A percentile compares a stretch with the other conserved stretches of the same genome.
These are phyloP conservation scores for Cunninghamia lanceolata DNA, from an alignment of 75 land plant genomes.

Conservation along the genomic window DNA sequence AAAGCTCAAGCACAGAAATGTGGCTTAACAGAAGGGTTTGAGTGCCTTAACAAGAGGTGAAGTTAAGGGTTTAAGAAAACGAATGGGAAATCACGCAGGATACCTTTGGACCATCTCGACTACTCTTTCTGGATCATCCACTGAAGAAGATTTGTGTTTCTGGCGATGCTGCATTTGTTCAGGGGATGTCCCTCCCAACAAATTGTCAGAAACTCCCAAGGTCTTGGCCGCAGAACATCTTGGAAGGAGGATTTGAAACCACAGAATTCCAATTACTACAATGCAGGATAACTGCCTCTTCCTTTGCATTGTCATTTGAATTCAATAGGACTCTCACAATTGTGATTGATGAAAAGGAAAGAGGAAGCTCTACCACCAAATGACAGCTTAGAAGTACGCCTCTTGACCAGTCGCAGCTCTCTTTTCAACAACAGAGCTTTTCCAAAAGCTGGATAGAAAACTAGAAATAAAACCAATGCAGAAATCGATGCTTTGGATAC, in stretches of 20 bases:
- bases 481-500: neutral
- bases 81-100: no score
- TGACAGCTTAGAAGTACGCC: neutral
- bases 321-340: neutral
- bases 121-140: neutral
- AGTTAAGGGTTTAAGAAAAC: no score
- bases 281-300: neutral
- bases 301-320: neutral
- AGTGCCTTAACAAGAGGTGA: no score
- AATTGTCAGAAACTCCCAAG: neutral
- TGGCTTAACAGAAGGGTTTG: conserved; percentile 11
- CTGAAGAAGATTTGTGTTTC: neutral
- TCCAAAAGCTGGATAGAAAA: neutral
- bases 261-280: neutral
- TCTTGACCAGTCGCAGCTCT: neutral
- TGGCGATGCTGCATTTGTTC: neutral
- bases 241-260: neutral
- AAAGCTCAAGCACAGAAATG: no score
- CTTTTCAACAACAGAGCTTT: neutral
- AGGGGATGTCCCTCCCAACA: neutral
- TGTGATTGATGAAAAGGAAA: neutral
- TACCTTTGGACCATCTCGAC: conserved; percentile 5
- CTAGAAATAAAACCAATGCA: neutral
- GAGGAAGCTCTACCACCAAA: neutral
- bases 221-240: neutral